Evolutionary conservation across 2,329 filamentous ascomycete genomes (phyloP).

Genomic region (Neoarthrinium moseri): DNA sequence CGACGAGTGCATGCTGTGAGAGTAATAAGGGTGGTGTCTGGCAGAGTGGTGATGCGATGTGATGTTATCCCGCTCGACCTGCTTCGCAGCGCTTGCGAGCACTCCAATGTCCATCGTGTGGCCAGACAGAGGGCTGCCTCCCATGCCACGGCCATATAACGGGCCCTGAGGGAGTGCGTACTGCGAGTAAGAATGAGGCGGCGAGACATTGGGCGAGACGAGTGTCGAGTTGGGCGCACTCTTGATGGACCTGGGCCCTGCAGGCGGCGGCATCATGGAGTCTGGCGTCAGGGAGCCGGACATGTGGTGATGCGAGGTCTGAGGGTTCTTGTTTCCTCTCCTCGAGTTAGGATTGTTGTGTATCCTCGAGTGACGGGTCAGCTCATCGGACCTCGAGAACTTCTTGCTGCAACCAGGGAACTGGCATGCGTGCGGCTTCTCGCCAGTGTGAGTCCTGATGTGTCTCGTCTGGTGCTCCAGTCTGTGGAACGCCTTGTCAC

Average conservation of each 20-base stretch:
- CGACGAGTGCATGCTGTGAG: slow-evolving; percentile 44
- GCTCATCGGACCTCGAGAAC: slow-evolving; percentile 93
- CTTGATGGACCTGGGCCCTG: slow-evolving; percentile 73
- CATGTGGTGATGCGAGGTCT: slow-evolving; percentile 42
- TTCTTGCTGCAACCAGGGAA: slow-evolving; percentile 96
- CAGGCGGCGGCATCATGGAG: slow-evolving; percentile 74
- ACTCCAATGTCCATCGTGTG: slow-evolving; percentile 55
- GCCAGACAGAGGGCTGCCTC: slow-evolving; percentile 35
- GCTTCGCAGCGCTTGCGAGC: slow-evolving; percentile 59
- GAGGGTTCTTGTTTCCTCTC: slow-evolving; percentile 78
- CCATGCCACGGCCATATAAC: slow-evolving; percentile 44
- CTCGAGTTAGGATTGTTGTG: slow-evolving; percentile 99
- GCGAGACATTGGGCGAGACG: slow-evolving; percentile 92
- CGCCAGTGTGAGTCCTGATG: slow-evolving; percentile 95
- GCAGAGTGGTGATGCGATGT: slow-evolving; percentile 40
- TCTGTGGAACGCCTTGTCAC: slow-evolving; percentile 97
- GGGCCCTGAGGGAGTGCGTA: slow-evolving; percentile 52
- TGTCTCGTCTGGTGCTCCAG: slow-evolving; percentile 90
- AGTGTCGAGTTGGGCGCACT: slow-evolving; percentile 86
- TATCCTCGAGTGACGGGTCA: slow-evolving; percentile 95
- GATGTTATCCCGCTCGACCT: slow-evolving; percentile 59
- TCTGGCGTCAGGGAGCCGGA: slow-evolving; percentile 49
- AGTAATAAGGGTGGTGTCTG: slow-evolving; percentile 55
- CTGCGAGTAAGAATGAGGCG: slow-evolving; percentile 82
- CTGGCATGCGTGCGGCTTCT: slow-evolving; percentile 96